phyloP scores from a whole-genome alignment of 331 rosid species.

The Acacia pycnantha region DNA sequence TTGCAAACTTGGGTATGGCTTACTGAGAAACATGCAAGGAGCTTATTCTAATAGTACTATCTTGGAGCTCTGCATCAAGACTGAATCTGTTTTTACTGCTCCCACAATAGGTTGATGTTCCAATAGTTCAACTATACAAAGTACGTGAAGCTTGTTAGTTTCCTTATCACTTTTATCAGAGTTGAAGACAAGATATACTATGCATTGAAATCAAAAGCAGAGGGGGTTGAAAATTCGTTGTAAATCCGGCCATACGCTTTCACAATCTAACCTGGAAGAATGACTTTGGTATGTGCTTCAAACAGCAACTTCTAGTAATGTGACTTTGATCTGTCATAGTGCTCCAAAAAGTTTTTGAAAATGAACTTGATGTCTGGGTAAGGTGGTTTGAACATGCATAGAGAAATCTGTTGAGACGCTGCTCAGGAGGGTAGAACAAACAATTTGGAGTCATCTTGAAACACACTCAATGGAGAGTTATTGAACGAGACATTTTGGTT shows the following conservation, averaged over 20 bases:
- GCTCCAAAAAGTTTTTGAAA: neutral
- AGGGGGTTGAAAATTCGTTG: neutral
- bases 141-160: neutral
- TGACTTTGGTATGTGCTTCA: neutral
- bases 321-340: neutral
- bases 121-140: neutral
- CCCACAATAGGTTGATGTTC: constrained; percentile 6
- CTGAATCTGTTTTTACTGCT: neutral
- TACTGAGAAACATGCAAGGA: neutral
- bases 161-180: constrained; percentile 4
- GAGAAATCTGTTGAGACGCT: neutral
- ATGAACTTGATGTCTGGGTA: neutral
- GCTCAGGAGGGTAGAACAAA: neutral
- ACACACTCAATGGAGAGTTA: too few species aligned
- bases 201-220: neutral
- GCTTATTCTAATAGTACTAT: neutral
- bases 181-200: neutral
- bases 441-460: too few species aligned
- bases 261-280: neutral
- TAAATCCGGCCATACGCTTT: neutral
- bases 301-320: neutral
- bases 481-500: too few species aligned
- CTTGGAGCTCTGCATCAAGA: constrained; percentile 5
- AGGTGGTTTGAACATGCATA: neutral
- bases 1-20: neutral